Percentiles rank a stretch among this genome's conserved stretches.
Conservation (phyloP, 179 eudicot genomes). For the Beta macrorhiza region DNA sequence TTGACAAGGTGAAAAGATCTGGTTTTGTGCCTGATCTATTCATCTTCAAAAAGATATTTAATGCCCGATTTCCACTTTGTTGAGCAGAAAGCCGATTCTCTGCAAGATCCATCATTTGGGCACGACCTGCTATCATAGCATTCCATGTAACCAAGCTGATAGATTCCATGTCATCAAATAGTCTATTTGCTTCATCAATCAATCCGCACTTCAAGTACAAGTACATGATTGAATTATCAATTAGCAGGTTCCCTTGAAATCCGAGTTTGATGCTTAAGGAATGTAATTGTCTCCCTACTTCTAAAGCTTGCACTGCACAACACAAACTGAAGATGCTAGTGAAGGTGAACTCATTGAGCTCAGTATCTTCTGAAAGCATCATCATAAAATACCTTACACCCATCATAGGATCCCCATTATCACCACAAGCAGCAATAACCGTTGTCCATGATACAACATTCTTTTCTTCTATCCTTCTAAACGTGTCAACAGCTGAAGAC, state of each 20-base stretch:
- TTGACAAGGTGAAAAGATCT: constrained; percentile 66
- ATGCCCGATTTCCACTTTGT: constrained; percentile 56
- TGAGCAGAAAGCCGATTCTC: constrained; percentile 45
- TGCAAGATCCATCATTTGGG: constrained; percentile 57
- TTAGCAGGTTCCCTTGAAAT: constrained; percentile 38
- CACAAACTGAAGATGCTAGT: constrained; percentile 65
- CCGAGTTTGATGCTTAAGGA: constrained; percentile 62
- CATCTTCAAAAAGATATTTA: constrained; percentile 46
- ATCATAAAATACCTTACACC: constrained; percentile 53
- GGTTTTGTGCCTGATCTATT: constrained; percentile 51
- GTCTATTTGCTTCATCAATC: constrained; percentile 47
- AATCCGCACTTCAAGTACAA: constrained; percentile 63
- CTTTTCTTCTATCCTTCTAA: constrained; percentile 52
- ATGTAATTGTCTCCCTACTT: constrained; percentile 57
- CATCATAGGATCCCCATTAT: constrained; percentile 50
- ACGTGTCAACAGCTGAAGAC: constrained; percentile 47
- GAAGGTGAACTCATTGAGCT: constrained; percentile 65
- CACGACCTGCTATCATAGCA: constrained; percentile 80
- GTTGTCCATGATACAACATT: constrained; percentile 82
- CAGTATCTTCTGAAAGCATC: constrained; percentile 56
- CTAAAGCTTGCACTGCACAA: constrained; percentile 52
- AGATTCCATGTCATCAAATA: constrained; percentile 53
- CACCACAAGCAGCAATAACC: constrained; percentile 60
- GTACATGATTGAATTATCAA: constrained; percentile 68
- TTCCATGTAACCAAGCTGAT: constrained; percentile 70